A percentile compares a stretch with the other conserved stretches of the same genome.
phyloP scores from a whole-genome alignment of 225 moss, liverwort and hornwort species.

The Rhytidiadelphus loreus region DNA sequence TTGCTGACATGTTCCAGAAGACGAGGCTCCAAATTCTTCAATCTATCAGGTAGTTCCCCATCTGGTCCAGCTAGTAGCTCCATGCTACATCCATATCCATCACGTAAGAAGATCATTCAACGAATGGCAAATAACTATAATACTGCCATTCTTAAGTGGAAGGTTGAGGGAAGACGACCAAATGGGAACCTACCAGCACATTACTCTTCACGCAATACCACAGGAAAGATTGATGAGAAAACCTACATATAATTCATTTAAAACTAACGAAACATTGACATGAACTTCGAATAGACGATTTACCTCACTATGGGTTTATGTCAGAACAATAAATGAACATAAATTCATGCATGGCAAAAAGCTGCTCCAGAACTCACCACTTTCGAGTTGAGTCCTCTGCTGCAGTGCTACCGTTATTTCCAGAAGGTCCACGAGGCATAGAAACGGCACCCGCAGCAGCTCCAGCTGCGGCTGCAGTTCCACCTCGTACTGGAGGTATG shows the following conservation, averaged over 20 bases:
- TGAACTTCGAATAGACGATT: neutral
- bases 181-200: neutral
- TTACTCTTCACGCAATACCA: neutral
- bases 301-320: neutral
- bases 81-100: conserved; percentile 48
- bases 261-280: neutral
- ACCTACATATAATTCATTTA: neutral
- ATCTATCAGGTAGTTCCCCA: conserved; percentile 83
- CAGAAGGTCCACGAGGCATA: conserved; percentile 47
- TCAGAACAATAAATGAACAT: neutral
- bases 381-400: conserved; percentile 70
- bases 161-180: neutral
- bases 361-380: conserved; percentile 41
- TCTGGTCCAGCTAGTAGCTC: conserved; percentile 93
- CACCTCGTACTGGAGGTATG: conserved; percentile 68
- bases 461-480: conserved; percentile 27
- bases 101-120: neutral
- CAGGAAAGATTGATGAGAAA: neutral
- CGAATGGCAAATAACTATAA: neutral
- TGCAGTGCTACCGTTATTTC: conserved; percentile 23
- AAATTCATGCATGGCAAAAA: neutral
- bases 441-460: conserved; percentile 41
- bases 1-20: conserved; percentile 96
- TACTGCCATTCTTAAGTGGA: neutral
- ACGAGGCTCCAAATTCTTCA: conserved; percentile 94